Percentiles rank a stretch among this genome's conserved stretches.
Evolutionary conservation across 2,329 filamentous ascomycete genomes (phyloP).

Genomic region (Stagonosporopsis cucurbitacearum): DNA sequence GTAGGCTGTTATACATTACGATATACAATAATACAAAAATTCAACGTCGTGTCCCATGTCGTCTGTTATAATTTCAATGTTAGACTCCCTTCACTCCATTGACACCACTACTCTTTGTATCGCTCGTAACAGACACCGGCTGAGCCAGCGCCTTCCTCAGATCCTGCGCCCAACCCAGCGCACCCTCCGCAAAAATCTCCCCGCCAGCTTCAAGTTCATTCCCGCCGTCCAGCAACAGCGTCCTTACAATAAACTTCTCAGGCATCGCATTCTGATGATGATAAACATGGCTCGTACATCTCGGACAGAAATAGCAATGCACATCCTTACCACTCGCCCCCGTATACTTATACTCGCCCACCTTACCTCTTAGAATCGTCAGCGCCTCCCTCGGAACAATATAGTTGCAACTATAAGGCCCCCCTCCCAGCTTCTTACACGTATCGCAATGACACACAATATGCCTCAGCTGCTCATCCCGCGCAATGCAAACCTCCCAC

Average conservation of each 20-base stretch:
- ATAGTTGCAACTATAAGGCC: slow-evolving; percentile 47
- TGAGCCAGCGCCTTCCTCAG: slow-evolving; percentile 24
- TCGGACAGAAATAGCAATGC: slow-evolving; percentile 48
- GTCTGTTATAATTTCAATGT: neutral
- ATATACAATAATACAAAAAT: neutral
- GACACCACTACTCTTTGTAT: neutral
- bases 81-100: neutral
- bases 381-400: slow-evolving; percentile 42
- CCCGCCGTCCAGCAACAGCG: slow-evolving; percentile 48
- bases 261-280: slow-evolving; percentile 51
- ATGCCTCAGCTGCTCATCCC: slow-evolving; percentile 30
- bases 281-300: slow-evolving; percentile 51
- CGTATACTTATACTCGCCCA: slow-evolving; percentile 40
- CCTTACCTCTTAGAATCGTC: slow-evolving; percentile 31
- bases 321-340: slow-evolving; percentile 47
- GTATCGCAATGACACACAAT: slow-evolving; percentile 48
- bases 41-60: neutral
- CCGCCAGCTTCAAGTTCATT: slow-evolving; percentile 42
- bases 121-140: neutral
- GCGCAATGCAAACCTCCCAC: slow-evolving; percentile 35
- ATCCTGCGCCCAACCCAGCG: slow-evolving; percentile 43
- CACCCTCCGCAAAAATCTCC: slow-evolving; percentile 50
- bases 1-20: neutral
- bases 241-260: slow-evolving; percentile 50
- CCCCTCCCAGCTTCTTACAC: slow-evolving; percentile 46